phyloP scores from a whole-genome alignment of 2,329 filamentous ascomycete genomes.

The Fusarium floridanum region DNA sequence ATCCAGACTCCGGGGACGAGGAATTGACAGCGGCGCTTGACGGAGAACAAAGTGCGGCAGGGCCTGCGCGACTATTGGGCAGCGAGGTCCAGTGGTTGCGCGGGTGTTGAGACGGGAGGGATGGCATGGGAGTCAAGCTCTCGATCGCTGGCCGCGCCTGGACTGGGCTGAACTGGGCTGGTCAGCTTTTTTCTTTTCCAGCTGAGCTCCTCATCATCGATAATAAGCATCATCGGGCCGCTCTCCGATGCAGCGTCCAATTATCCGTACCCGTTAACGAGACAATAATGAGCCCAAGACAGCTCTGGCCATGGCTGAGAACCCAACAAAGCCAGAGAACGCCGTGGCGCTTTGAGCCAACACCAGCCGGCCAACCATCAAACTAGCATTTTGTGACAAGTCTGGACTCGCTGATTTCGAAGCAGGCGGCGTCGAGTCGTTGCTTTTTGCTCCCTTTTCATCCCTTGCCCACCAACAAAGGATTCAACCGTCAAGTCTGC shows the following conservation, averaged over 20 bases:
- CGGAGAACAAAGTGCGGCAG: not conserved
- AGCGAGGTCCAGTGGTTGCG: not conserved
- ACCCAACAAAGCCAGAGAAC: conserved; percentile 24
- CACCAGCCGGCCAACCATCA: not conserved
- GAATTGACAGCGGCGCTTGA: not conserved
- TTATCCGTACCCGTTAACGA: conserved; percentile 1
- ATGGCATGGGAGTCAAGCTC: not conserved
- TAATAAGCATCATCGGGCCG: conserved; percentile 7
- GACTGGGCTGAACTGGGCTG: not conserved
- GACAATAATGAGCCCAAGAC: conserved; percentile 20
- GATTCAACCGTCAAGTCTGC: conserved; percentile 1
- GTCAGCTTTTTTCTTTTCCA: not conserved
- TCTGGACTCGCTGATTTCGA: not conserved
- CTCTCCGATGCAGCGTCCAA: not conserved
- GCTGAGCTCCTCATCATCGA: not conserved
- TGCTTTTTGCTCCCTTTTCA: conserved; percentile 13
- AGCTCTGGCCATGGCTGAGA: not conserved
- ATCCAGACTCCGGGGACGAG: not conserved
- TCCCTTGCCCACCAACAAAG: not conserved
- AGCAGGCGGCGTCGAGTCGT: not conserved
- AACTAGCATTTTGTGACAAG: conserved; percentile 12
- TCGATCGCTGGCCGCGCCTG: not conserved
- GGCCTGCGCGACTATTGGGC: conserved; percentile 1
- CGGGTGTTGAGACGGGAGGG: not conserved
- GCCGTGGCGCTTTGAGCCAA: conserved; percentile 23